Percentiles rank a stretch among this genome's conserved stretches.
These are phyloP conservation scores for Aspergillus pseudotamarii DNA, from an alignment of 2,329 filamentous ascomycete species.

Conservation along the genomic window DNA sequence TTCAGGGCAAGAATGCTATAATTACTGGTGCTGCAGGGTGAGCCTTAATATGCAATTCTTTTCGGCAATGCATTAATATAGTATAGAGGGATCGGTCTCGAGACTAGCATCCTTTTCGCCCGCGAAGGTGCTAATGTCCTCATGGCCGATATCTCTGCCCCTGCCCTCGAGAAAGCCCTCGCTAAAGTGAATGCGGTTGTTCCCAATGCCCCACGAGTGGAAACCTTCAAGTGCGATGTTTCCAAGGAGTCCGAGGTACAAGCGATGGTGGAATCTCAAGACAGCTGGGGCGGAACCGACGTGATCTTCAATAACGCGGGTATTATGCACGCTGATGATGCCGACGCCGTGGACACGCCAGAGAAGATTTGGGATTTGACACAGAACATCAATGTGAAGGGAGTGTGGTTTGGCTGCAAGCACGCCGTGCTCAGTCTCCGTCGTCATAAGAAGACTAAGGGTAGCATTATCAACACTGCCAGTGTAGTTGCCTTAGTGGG, in stretches of 20 bases:
- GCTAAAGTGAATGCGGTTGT: slow-evolving; percentile 75
- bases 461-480: slow-evolving; percentile 89
- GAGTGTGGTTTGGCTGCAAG: slow-evolving; percentile 96
- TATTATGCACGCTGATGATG: slow-evolving; percentile 88
- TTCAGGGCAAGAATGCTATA: slow-evolving; percentile 23
- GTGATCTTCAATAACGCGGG: slow-evolving; percentile 97
- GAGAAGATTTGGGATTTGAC: slow-evolving; percentile 95
- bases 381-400: slow-evolving; percentile 94
- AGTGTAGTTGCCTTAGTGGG: slow-evolving; percentile 86
- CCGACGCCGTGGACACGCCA: slow-evolving; percentile 78
- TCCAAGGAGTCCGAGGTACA: slow-evolving; percentile 81
- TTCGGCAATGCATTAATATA: neutral
- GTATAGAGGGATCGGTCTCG: slow-evolving; percentile 79
- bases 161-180: slow-evolving; percentile 74
- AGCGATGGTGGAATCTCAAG: slow-evolving; percentile 71
- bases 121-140: slow-evolving; percentile 85
- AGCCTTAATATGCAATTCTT: neutral
- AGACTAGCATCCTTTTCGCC: slow-evolving; percentile 86
- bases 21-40: slow-evolving; percentile 26
- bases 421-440: slow-evolving; percentile 83
- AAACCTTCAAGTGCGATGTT: slow-evolving; percentile 62
- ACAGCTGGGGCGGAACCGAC: slow-evolving; percentile 84
- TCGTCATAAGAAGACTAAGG: slow-evolving; percentile 74
- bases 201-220: slow-evolving; percentile 45
- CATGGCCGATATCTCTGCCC: slow-evolving; percentile 80